These are phyloP conservation scores for Vitellaria paradoxa DNA, from an alignment of 179 eudicot genomes.

Conservation along the genomic window DNA sequence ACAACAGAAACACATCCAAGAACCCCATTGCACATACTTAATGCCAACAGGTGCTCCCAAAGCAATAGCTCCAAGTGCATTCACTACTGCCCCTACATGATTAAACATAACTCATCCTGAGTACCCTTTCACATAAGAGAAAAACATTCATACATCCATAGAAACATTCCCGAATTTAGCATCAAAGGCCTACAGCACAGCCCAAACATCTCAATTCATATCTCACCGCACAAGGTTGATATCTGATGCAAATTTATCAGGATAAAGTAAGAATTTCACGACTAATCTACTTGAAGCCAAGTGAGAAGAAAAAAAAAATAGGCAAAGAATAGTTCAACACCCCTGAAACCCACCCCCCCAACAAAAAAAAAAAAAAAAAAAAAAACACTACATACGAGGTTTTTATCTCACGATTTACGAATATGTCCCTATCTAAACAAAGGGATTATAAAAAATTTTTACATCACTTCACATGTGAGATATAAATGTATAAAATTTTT, in stretches of 20 bases:
- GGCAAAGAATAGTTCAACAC: no score
- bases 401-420: no score
- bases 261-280: no score
- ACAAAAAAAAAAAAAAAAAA: neutral
- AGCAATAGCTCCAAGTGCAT: constrained; percentile 74
- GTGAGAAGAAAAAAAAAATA: no score
- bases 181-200: neutral
- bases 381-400: no score
- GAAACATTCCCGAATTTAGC: neutral
- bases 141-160: neutral
- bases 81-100: constrained; percentile 63
- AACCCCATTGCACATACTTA: constrained; percentile 44
- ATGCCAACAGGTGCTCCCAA: constrained; percentile 87
- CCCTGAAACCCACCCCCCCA: no score
- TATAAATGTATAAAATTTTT: no score
- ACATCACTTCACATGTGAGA: no score
- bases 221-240: neutral
- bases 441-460: no score
- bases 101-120: constrained; percentile 8
- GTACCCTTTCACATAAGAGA: neutral
- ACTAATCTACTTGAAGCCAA: neutral
- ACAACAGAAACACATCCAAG: constrained; percentile 13
- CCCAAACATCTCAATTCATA: neutral
- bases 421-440: no score
- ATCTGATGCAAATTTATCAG: neutral